phyloP scores from a whole-genome alignment of 2,329 filamentous ascomycete genomes.

The Sclerotinia sclerotiorum region DNA sequence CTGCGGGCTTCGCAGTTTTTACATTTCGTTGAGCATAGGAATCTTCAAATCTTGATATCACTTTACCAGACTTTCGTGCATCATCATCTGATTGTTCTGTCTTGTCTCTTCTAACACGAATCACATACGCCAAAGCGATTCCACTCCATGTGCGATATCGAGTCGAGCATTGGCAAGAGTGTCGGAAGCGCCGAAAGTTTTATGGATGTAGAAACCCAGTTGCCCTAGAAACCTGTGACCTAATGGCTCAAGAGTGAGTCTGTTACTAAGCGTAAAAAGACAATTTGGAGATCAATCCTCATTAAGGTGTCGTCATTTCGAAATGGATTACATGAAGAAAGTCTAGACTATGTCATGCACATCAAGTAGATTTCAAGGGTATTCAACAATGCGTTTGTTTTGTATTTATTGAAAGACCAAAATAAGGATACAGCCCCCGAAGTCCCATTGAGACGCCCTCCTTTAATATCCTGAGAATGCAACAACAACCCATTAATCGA shows the following conservation, averaged over 20 bases:
- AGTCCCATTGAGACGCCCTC: background rate
- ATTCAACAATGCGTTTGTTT: conserved; percentile 4
- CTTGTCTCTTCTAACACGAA: background rate
- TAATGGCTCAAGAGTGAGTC: background rate
- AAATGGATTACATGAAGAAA: background rate
- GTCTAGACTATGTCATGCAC: background rate
- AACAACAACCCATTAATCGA: conserved; percentile 2
- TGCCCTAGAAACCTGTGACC: background rate
- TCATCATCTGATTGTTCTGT: background rate
- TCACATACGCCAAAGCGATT: background rate
- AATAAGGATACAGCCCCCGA: conserved; percentile 9
- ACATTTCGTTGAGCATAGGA: conserved; percentile 12
- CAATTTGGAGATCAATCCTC: background rate
- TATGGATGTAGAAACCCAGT: background rate
- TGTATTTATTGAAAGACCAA: conserved; percentile 1
- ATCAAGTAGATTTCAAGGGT: background rate
- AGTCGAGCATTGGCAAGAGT: background rate
- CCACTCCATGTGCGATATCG: background rate
- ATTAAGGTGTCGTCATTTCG: background rate
- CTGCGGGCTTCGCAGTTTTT: conserved; percentile 13
- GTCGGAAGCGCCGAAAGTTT: background rate
- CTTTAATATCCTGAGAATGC: conserved; percentile 18
- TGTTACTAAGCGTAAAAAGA: background rate
- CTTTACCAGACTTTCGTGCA: background rate
- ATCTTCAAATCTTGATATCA: conserved; percentile 17